A percentile compares a stretch with the other conserved stretches of the same genome.
Evolutionary conservation across 176 grass and related monocot genomes (phyloP).

Genomic region (Zoysia japonica): DNA sequence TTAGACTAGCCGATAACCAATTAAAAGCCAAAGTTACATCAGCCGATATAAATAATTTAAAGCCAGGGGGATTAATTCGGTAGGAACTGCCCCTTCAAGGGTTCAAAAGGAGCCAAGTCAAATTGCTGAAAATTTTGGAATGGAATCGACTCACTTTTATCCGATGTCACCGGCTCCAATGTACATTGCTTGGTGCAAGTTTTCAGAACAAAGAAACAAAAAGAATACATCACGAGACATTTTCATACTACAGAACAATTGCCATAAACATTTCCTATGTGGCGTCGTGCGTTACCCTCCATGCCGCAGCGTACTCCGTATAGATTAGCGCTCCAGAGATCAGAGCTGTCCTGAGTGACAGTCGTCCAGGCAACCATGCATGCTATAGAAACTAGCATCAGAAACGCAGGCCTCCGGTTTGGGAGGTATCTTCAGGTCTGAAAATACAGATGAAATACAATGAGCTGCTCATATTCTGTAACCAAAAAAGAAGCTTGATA

Average conservation of each 20-base stretch:
- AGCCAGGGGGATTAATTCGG: too few relatives aligned
- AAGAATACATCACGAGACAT: neutral
- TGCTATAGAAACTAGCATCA: neutral
- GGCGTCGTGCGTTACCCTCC: neutral
- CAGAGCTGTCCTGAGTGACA: neutral
- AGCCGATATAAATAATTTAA: too few relatives aligned
- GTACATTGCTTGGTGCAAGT: neutral
- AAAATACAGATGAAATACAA: neutral
- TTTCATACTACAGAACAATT: neutral
- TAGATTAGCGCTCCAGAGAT: neutral
- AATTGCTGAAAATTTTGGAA: neutral
- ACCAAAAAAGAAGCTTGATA: neutral
- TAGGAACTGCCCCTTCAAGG: too few relatives aligned
- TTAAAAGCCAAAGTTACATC: too few relatives aligned
- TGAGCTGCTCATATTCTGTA: neutral
- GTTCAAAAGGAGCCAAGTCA: neutral
- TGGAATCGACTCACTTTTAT: neutral
- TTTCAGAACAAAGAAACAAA: neutral
- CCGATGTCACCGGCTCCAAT: neutral
- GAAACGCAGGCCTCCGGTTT: too few relatives aligned
- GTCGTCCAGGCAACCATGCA: neutral
- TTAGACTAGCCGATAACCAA: too few relatives aligned
- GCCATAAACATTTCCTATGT: neutral
- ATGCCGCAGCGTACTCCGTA: neutral
- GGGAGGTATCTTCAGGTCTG: conserved; percentile 26